Evolutionary conservation across 2,329 filamentous ascomycete species (phyloP), one percentile per base, ranked within the genome.

Genomic region (Arthrobotrys musiformis): DNA sequence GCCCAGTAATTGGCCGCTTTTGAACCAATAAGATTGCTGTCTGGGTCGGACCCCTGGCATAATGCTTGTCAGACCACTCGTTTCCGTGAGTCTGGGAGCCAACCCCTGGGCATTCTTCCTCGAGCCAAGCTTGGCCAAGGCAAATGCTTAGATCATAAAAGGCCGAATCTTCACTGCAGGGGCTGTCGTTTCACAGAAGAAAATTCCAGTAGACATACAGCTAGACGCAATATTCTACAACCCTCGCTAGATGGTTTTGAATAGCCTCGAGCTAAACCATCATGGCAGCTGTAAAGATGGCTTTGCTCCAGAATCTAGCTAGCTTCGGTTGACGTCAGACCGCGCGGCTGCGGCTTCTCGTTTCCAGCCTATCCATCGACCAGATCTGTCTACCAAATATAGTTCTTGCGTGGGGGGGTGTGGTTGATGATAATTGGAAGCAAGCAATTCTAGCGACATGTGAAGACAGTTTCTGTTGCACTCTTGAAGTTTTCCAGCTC

Each of bases 41-140:
- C 33, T 67, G 26, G 4, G 2, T 24, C 54, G 48, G 63, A 28
- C 22, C 61, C 63, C 46, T 50, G 63, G 48, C 48, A 52, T 22
- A 28, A 56, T 67, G 63, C 35, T 44, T 67, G 63, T 58, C 48
- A 52, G 63, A 56, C 63, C 48, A 67, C 63, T 67, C 63, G 63
- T 67, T 67, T 67, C 63, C 61, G 61, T 66, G 44, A 48, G 50
- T 26, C 33, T 66, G 61, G 61, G 48, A 50, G 28, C 17, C 48
- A 42, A 50, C 44, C 63, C 63, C 40, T 67, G 48, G 44, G 44
- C 42, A 48, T 66, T 66, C 48, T 15, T 52, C 42, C 48, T n/a
- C 22, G 30, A 22, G 50, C 50, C 48, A 52, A 52, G 48, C 5
- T n/a, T 4, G 6, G 28, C 50, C n/a, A 52, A 52, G 48, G 15